A percentile compares a stretch with the other conserved stretches of the same genome.
phyloP scores from a whole-genome alignment of 2,329 filamentous ascomycete species.

The Zalaria sp. region DNA sequence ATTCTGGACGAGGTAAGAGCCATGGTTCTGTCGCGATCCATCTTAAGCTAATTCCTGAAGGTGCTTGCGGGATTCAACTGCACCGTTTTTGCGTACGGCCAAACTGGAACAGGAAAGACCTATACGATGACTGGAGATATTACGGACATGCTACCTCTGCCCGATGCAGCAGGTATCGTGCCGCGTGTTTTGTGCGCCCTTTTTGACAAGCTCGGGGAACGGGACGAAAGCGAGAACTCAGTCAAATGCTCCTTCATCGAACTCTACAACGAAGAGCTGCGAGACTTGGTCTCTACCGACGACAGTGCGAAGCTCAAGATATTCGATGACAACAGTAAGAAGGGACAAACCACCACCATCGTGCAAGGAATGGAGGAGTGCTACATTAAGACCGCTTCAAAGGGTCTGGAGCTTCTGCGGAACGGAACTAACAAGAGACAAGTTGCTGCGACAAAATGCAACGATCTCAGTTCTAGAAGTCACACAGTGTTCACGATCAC shows the following conservation, averaged over 20 bases:
- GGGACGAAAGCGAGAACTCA: constrained; percentile 57
- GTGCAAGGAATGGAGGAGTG: constrained; percentile 98
- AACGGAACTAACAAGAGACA: constrained; percentile 86
- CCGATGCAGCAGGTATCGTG: constrained; percentile 88
- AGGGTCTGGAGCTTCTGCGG: constrained; percentile 80
- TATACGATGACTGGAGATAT: constrained; percentile 99
- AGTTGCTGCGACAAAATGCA: constrained; percentile 99
- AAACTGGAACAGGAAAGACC: constrained; percentile 95
- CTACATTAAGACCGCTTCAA: constrained; percentile 71
- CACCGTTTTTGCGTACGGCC: constrained; percentile 96
- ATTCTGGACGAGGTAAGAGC: constrained; percentile 72
- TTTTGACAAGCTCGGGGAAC: constrained; percentile 65
- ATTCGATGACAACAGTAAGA: constrained; percentile 77
- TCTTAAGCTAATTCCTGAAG: constrained; percentile 30
- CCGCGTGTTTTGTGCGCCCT: constrained; percentile 78
- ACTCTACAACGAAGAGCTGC: constrained; percentile 92
- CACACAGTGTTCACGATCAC: constrained; percentile 97
- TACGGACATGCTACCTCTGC: constrained; percentile 75
- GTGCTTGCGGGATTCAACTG: constrained; percentile 94
- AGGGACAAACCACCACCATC: constrained; percentile 69
- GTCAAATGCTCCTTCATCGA: constrained; percentile 99
- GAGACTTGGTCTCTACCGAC: constrained; percentile 72
- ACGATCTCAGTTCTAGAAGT: constrained; percentile 90
- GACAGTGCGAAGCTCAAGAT: constrained; percentile 85
- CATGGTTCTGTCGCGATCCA: background rate